Evolutionary conservation across 208 protist species (phyloP), one percentile per base, ranked within the genome.

Genomic region (Trypanosoma platydactyli): DNA sequence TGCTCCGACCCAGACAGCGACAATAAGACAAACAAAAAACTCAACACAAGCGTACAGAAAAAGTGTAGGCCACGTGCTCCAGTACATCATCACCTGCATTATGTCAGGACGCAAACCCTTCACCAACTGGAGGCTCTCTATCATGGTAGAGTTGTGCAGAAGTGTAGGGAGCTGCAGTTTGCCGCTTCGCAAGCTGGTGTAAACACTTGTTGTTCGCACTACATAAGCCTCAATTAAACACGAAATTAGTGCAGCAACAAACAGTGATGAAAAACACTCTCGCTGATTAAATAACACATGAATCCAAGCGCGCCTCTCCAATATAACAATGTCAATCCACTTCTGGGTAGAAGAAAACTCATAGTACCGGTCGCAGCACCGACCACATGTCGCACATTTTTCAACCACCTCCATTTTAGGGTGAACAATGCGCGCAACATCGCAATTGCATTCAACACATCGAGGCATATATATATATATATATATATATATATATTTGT

Each of bases 151-250:
- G 6, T 18, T 35, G 20, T 49, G 22, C 18, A 29, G 27, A 3
- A 20, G n/a, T 29, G 30, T 45, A 5, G 16, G 16, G n/a, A 52
- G 41, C 22, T 44, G 48, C 12, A 38, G 1, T 7, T 46, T 50
- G 18, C 16, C 38, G 0, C 22, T 16, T 6, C 64, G 58, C 27
- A 81, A 63, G 18, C 49, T 53, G 30, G 66, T 25, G 13, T 79
- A 76, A 52, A 84, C 83, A 0, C 45, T 66, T n/a, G 80, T 66
- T n/a, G 52, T 88, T 15, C 78, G 74, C 54, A 80, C 84, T n/a
- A 89, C 81, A 22, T 89, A 85, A 12, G 86, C 84, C 59, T 95
- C 89, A 18, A 95, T 46, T 1, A 86, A 51, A 42, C 86, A 91
- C 52, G 77, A 86, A 38, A 82, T 11, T 3, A 93, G 35, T 33